Base-by-base conservation (phyloP, 2,329 filamentous ascomycete genomes). In the Alternaria angustiovoidea region DNA sequence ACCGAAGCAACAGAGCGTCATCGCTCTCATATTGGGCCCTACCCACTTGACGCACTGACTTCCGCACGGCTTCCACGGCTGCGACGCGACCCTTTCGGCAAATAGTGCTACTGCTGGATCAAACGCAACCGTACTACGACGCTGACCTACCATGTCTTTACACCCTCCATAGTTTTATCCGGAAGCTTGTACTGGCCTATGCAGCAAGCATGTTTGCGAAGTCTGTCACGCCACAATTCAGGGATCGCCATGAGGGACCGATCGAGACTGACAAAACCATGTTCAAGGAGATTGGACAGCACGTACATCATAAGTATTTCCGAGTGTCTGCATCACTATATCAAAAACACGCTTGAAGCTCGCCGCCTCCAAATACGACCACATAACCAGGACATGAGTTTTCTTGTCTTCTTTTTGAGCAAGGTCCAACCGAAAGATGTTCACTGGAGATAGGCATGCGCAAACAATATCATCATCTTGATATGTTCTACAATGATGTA, bases 41-140 rank as follows among this genome's bases (percentile, higher is more conserved):
- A 24, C 30, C 4, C 20, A 48, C 30, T 36, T 30, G 30, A 34
- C 30, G 30, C 48, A 16, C 28, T 44, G 34, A 38, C 36, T 18
- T 36, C 22, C 24, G 11, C 44, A 30, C 18, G 28, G 6, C 30
- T 24, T 30, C n/a, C 34, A 47, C n/a, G 16, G 26, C 38, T 44
- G 30, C 36, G 47, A 52, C 48, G 38, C 24, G 59, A 51, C n/a
- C 51, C 38, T 39, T 9, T 62, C 46, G 54, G 51, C 54, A 59
- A 32, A 36, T 51, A 20, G 12, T 22, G 14, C 12, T 22, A 49
- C 24, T 55, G 51, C 51, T 39, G 36, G 34, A 51, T 44, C 54
- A 16, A 18, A 9, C 42, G 41, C 32, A 26, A 28, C 36, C 41
- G 55, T 54, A 51, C 44, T n/a, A 59, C 55, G 12, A 38, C 12